These are phyloP conservation scores for Acacia concinna DNA, from an alignment of 331 rosid species.

Conservation along the genomic window DNA sequence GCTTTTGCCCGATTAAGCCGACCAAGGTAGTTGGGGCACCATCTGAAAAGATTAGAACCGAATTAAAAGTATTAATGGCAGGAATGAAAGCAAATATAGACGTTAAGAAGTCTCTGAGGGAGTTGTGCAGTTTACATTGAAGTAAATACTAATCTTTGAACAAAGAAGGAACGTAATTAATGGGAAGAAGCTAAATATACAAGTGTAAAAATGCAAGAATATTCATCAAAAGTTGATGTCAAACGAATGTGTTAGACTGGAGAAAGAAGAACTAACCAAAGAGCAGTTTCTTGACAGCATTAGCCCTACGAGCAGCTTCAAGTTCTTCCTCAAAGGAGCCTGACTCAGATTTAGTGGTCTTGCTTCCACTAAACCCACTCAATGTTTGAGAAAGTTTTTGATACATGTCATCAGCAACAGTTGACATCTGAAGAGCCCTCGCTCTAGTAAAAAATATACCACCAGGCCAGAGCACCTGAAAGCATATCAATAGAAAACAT, in stretches of 20 bases:
- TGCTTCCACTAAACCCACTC: constrained; percentile 47
- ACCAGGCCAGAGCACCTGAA: constrained; percentile 93
- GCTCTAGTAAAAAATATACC: constrained; percentile 70
- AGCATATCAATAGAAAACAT: constrained; percentile 21
- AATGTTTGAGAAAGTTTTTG: constrained; percentile 37
- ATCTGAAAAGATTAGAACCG: constrained; percentile 48
- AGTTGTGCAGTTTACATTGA: not conserved
- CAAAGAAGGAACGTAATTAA: not conserved
- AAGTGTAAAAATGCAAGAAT: constrained; percentile 1
- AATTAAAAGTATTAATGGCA: not conserved
- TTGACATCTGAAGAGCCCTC: constrained; percentile 42
- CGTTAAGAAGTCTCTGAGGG: not conserved
- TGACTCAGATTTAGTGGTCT: constrained; percentile 41
- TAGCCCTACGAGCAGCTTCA: constrained; percentile 94
- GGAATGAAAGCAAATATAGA: constrained; percentile 1
- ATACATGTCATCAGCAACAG: constrained; percentile 33
- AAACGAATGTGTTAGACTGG: not conserved
- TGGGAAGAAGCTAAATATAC: constrained; percentile 16
- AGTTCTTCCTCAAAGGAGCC: constrained; percentile 87
- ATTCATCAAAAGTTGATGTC: not conserved
- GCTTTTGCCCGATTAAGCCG: constrained; percentile 80
- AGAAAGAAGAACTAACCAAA: constrained; percentile 66
- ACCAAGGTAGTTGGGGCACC: constrained; percentile 95
- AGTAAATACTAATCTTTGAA: constrained; percentile 5
- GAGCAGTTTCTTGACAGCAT: constrained; percentile 79